Evolutionary conservation across 257 asterid species (phyloP), one percentile per base, ranked within the genome.

Genomic region (Solanum pimpinellifolium): DNA sequence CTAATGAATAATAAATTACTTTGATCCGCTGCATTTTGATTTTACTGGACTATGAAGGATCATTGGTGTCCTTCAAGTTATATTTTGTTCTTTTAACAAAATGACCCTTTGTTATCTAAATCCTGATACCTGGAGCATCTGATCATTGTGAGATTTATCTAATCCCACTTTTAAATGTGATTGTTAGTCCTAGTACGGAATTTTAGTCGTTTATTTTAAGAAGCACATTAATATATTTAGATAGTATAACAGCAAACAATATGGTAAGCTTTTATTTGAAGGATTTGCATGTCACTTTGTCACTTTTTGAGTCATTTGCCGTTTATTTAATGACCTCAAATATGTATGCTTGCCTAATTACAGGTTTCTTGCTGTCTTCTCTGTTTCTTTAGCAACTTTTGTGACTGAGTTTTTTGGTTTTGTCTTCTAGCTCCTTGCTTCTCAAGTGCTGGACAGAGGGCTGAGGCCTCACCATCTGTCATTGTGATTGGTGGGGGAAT

Each of bases 401-500:
- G 59, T 82, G 75, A 84, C 84, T 23, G 33, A 37, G 52, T 74
- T 11, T 11, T 37, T 68, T 49, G 85, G 86, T 42, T 91, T 84
- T 62, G 9, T 85, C 49, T 16, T 66, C 81, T 85, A 93, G 99
- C 90, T 90, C 88, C 86, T 90, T 92, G 95, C 91, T 92, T 91
- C 90, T 93, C 98, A 80, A 90, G 83, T 70, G 74, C 47, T 83
- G 94, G 91, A 88, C 91, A 93, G 90, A 89, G 92, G 83, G 75
- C 90, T 15, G 86, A 83, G 6, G 60, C 91, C 88, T 92, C 98
- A 20, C 98, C 98, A 80, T 93, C 98, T 69, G 98, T 94, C 84
- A 92, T 96, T 37, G 98, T 95, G 89, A 93, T 96, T n/a, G 99
- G 99, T 86, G 94, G 97, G 89, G 99, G 99, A 70, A 84, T 96